These are phyloP conservation scores for Candida khao-thaluensis DNA, from an alignment of 805 yeast genomes.

Conservation along the genomic window DNA sequence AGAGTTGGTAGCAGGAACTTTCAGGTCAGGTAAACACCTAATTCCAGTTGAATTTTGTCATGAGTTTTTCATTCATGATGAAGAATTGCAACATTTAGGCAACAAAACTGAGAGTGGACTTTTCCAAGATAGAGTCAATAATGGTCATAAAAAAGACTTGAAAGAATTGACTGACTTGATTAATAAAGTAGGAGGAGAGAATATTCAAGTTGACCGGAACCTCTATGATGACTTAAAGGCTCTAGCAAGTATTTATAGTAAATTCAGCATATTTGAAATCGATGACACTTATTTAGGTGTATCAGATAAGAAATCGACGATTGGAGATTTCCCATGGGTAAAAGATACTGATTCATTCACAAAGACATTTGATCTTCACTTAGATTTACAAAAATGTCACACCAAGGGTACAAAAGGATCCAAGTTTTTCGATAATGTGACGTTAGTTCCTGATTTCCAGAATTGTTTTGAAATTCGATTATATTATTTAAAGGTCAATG, in stretches of 20 bases:
- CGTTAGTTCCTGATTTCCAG: constrained; percentile 42
- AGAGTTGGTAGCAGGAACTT: constrained; percentile 37
- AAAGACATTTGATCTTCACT: constrained; percentile 28
- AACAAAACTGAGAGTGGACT: constrained; percentile 25
- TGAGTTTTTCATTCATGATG: constrained; percentile 38
- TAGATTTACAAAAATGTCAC: constrained; percentile 30
- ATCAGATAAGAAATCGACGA: constrained; percentile 5
- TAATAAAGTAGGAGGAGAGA: constrained; percentile 34
- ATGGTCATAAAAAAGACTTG: constrained; percentile 25
- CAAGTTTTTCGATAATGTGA: constrained; percentile 26
- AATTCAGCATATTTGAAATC: constrained; percentile 30
- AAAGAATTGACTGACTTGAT: constrained; percentile 28
- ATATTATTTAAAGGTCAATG: constrained; percentile 33
- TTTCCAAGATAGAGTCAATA: constrained; percentile 34
- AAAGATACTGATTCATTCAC: constrained; percentile 14
- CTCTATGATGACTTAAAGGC: constrained; percentile 36
- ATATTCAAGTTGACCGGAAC: constrained; percentile 33
- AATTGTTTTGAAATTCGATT: constrained; percentile 35
- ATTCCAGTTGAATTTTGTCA: constrained; percentile 42
- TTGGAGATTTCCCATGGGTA: constrained; percentile 33
- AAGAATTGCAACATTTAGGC: constrained; percentile 25
- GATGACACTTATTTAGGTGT: neutral
- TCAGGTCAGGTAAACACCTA: constrained; percentile 31
- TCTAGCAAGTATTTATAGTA: constrained; percentile 33
- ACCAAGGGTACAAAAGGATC: constrained; percentile 22